Conservation (phyloP, 441 rosid species). For the Eutrema salsugineum region DNA sequence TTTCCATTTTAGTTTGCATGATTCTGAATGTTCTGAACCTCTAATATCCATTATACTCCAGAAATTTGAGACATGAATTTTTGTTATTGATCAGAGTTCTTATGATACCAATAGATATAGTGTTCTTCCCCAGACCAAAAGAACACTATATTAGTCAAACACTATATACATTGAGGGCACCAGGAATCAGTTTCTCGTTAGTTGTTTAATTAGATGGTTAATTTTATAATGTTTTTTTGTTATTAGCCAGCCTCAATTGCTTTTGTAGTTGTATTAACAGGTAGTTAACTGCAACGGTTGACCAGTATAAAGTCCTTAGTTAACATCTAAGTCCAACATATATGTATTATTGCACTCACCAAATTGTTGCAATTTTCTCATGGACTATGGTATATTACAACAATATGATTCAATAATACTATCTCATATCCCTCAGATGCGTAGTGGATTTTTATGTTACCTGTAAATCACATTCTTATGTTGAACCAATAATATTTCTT, state of each 20-base stretch:
- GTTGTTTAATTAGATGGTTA: not conserved
- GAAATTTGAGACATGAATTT: not conserved
- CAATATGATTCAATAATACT: not conserved
- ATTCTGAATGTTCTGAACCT: not conserved
- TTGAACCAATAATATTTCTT: not conserved
- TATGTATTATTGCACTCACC: too few species aligned
- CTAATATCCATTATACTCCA: not conserved
- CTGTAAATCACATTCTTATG: constrained; percentile 10
- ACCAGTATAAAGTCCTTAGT: not conserved
- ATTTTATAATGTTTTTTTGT: not conserved
- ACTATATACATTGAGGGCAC: not conserved
- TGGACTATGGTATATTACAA: not conserved
- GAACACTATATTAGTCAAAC: not conserved
- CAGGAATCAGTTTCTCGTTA: not conserved
- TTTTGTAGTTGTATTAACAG: not conserved
- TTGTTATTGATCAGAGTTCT: not conserved
- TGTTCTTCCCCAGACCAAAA: not conserved
- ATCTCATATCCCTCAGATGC: not conserved
- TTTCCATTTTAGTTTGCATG: not conserved
- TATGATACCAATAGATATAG: not conserved
- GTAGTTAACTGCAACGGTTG: not conserved
- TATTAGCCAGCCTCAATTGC: not conserved
- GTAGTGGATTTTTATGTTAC: not conserved
- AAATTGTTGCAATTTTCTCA: not conserved
- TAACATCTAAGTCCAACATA: not conserved